A percentile compares a stretch with the other conserved stretches of the same genome.
These are phyloP conservation scores for Alternaria alternata DNA, from an alignment of 2,329 filamentous ascomycete species.

Conservation along the genomic window DNA sequence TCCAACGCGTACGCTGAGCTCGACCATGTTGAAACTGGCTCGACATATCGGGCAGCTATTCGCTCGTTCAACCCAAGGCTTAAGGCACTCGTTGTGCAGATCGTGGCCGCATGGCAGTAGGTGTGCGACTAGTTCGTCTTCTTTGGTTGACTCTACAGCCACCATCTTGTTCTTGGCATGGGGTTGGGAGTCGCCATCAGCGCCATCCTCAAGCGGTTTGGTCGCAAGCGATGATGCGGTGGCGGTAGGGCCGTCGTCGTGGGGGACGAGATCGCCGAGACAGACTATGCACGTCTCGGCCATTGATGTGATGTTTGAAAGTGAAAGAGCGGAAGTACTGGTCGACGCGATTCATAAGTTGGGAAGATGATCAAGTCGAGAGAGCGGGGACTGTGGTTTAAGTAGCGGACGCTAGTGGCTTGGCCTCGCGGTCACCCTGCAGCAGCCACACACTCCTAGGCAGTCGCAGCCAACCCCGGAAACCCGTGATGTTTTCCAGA, in stretches of 20 bases:
- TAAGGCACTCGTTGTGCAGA: conserved; percentile 90
- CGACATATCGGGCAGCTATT: conserved; percentile 99
- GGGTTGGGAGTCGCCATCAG: conserved; percentile 32
- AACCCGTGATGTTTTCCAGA: conserved; percentile 21
- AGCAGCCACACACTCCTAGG: conserved; percentile 31
- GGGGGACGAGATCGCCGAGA: conserved; percentile 72
- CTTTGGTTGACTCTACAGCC: conserved; percentile 45
- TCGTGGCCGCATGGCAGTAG: conserved; percentile 84
- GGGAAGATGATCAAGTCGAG: conserved; percentile 40
- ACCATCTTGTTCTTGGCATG: conserved; percentile 23
- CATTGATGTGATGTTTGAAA: conserved; percentile 54
- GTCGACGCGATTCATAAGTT: conserved; percentile 48
- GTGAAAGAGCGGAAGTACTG: conserved; percentile 29
- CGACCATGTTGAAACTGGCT: conserved; percentile 86
- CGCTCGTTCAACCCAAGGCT: conserved; percentile 93
- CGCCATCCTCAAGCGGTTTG: conserved; percentile 37
- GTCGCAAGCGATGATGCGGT: conserved; percentile 36
- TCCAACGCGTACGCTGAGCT: conserved; percentile 80
- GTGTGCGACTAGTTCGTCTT: conserved; percentile 66
- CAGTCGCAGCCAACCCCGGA: conserved; percentile 30
- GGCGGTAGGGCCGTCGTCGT: conserved; percentile 55
- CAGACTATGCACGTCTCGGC: conserved; percentile 76
- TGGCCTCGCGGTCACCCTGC: conserved; percentile 25
- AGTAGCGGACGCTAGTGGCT: conserved; percentile 32
- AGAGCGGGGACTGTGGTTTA: conserved; percentile 37